Evolutionary conservation across 75 land plant species (phyloP).

Genomic region (Cunninghamia lanceolata): DNA sequence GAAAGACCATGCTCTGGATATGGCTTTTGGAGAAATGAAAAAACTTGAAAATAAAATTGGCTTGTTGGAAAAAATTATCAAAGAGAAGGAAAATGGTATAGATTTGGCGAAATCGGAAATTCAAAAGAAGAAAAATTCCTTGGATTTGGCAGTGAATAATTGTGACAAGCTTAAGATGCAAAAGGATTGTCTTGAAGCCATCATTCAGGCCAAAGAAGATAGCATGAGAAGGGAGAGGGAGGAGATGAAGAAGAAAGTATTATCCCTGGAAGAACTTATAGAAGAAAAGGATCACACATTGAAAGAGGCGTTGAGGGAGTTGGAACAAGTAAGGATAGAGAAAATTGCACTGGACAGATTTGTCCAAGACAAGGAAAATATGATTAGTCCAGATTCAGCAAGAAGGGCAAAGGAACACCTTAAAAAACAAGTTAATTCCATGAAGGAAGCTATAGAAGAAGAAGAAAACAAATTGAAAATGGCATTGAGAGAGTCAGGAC

Average conservation of each 20-base stretch:
- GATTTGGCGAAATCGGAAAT: slow-evolving; percentile 21
- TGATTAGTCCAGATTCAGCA: neutral
- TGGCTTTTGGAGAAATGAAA: slow-evolving; percentile 21
- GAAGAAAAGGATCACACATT: slow-evolving; percentile 18
- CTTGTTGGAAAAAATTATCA: slow-evolving; percentile 1
- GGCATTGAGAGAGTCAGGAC: too few species aligned
- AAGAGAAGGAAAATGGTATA: slow-evolving; percentile 30
- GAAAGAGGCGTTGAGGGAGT: neutral
- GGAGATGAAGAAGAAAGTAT: slow-evolving; percentile 11
- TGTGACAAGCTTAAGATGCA: slow-evolving; percentile 18
- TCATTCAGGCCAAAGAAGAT: neutral
- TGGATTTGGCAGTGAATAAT: neutral
- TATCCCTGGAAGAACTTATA: slow-evolving; percentile 2
- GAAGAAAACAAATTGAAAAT: too few species aligned
- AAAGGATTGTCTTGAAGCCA: neutral
- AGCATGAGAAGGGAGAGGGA: neutral
- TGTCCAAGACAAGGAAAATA: slow-evolving; percentile 21
- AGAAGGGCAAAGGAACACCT: too few species aligned
- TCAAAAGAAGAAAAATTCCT: slow-evolving; percentile 4
- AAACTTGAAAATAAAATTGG: slow-evolving; percentile 21
- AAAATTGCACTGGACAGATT: slow-evolving; percentile 9
- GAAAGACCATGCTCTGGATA: slow-evolving; percentile 12
- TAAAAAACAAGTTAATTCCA: too few species aligned
- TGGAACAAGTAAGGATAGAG: slow-evolving; percentile 21
- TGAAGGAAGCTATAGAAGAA: too few species aligned